These are phyloP conservation scores for Tardiomyces depauwii DNA, from an alignment of 1,139 yeast genomes.

Conservation along the genomic window DNA sequence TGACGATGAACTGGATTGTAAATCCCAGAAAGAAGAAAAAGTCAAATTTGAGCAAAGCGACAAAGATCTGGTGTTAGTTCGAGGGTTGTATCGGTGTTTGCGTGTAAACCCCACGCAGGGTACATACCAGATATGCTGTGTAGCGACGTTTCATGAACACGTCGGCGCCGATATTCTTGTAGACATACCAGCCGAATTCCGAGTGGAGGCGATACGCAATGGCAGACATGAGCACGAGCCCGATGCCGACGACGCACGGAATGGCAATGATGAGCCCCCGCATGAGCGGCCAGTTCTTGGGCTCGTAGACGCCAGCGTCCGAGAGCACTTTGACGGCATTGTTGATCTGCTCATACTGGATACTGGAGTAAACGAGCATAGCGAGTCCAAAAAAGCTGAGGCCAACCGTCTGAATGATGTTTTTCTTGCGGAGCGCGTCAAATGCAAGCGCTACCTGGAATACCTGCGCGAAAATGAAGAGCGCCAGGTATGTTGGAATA, in stretches of 20 bases:
- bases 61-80: conserved; percentile 19
- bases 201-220: conserved; percentile 30
- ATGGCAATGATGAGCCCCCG: conserved; percentile 35
- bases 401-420: conserved; percentile 32
- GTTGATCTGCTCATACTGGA: conserved; percentile 37
- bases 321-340: conserved; percentile 19
- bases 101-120: background rate
- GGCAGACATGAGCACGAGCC: conserved; percentile 27
- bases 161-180: conserved; percentile 43
- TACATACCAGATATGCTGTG: conserved; percentile 27
- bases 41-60: conserved; percentile 34
- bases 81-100: background rate
- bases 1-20: conserved; percentile 42
- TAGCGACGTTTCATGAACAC: conserved; percentile 32
- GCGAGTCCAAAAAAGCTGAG: conserved; percentile 37
- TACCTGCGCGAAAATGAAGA: conserved; percentile 36
- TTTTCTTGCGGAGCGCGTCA: conserved; percentile 35
- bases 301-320: conserved; percentile 23
- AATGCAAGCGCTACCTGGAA: conserved; percentile 33
- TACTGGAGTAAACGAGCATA: conserved; percentile 40
- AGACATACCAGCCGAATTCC: conserved; percentile 40
- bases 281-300: conserved; percentile 19
- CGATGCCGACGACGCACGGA: conserved; percentile 35
- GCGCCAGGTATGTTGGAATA: conserved; percentile 29
- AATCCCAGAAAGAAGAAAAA: conserved; percentile 44